Base-by-base conservation (phyloP, 805 yeast genomes). In the Candida maris region DNA sequence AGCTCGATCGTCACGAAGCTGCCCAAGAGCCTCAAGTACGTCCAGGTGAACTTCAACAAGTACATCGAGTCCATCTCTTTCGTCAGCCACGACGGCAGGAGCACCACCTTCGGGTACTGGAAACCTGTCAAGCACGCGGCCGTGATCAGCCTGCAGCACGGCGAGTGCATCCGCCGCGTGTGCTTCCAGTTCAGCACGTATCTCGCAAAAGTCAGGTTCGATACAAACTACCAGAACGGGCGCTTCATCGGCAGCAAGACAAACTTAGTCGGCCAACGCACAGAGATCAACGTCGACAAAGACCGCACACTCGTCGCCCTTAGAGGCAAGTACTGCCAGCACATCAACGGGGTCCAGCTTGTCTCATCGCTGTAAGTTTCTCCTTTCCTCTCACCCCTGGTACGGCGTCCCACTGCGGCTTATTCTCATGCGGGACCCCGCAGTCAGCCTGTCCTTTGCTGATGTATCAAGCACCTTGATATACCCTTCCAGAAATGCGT, bases 391-490 rank as follows among this genome's bases (percentile, higher is more conserved):
- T 8, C 19, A 16, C 19, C 24, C 37, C 30, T 40, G 49, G 36
- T 51, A 42, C 14, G 59, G 60, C 6, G 57, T 49, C 19, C 44
- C 43, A 36, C 49, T 51, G 25, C 58, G 39, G 38, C 57, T 45
- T 3, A 41, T 39, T 37, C 57, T 40, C 17, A 44, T 30, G 16
- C 49, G 39, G n/a, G n/a, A n/a, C 23, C 51, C 51, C 6, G 20
- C 30, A n/a, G 35, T 41, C 22, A 32, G 32, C 30, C 54, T 51
- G 26, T 57, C 57, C 27, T 52, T 54, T 13, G 50, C 46, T 6
- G 52, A 38, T 4, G 26, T 35, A 15, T 54, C 55, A 16, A 62
- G 44, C 28, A 41, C 39, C 16, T 32, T 34, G 19, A 52, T 38
- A 35, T 56, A 60, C 5, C 38, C 32, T 25, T 49, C 49, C 37